A percentile compares a stretch with the other conserved stretches of the same genome.
phyloP scores from a whole-genome alignment of 164 flowering plant species.

The grape (Vitis vinifera) region DNA sequence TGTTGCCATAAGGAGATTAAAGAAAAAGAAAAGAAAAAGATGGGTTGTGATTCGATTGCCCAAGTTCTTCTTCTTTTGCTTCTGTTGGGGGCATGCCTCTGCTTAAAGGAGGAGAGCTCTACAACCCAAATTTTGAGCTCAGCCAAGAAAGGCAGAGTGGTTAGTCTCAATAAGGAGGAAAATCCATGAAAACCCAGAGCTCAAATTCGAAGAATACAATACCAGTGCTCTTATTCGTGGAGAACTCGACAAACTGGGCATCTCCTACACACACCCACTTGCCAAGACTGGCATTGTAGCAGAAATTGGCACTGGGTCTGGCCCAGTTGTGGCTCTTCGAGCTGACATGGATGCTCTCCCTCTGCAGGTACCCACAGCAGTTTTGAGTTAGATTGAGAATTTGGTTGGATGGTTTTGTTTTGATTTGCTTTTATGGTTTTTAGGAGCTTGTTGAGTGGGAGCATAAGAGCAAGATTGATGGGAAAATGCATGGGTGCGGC shows the following conservation, averaged over 20 bases:
- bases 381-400: background rate
- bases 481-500: slow-evolving; percentile 88
- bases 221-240: slow-evolving; percentile 79
- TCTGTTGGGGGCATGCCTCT: too few relatives aligned
- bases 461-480: slow-evolving; percentile 78
- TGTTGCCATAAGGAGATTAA: too few relatives aligned
- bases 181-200: slow-evolving; percentile 86
- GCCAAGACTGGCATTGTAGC: slow-evolving; percentile 80
- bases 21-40: too few relatives aligned
- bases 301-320: slow-evolving; percentile 60
- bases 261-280: slow-evolving; percentile 59
- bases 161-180: slow-evolving; percentile 59
- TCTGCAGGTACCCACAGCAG: slow-evolving; percentile 46
- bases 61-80: too few relatives aligned
- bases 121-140: slow-evolving; percentile 13
- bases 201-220: slow-evolving; percentile 66
- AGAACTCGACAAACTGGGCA: slow-evolving; percentile 63
- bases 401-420: background rate
- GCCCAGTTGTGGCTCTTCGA: slow-evolving; percentile 76
- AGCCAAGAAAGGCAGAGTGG: slow-evolving; percentile 64
- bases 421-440: background rate
- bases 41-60: too few relatives aligned
- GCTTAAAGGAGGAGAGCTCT: too few relatives aligned
- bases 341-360: slow-evolving; percentile 96
- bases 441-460: slow-evolving; percentile 91